These are phyloP conservation scores for Solanum hybrid DNA, from an alignment of 305 asterid genomes.

Conservation along the genomic window DNA sequence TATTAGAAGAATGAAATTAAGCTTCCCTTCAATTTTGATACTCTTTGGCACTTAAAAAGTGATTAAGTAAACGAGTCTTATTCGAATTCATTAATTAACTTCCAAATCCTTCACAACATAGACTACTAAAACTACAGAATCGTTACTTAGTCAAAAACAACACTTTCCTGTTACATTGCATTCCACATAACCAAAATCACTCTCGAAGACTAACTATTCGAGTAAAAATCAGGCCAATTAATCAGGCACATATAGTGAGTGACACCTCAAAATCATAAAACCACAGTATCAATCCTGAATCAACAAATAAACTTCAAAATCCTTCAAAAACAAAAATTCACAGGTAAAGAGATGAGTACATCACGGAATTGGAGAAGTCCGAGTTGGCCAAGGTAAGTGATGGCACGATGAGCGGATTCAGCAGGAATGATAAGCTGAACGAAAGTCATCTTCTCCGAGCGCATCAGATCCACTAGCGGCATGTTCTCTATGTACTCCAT, in stretches of 20 bases:
- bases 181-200: neutral
- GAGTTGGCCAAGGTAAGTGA: conserved; percentile 84
- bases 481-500: conserved; percentile 63
- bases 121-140: neutral
- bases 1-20: neutral
- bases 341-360: conserved; percentile 44
- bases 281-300: neutral
- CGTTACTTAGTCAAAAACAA: neutral
- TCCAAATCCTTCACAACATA: neutral
- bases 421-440: conserved; percentile 88
- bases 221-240: neutral
- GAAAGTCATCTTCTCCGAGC: conserved; percentile 92
- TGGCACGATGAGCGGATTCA: conserved; percentile 92
- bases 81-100: neutral
- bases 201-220: neutral
- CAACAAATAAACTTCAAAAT: neutral
- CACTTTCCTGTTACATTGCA: neutral
- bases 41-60: neutral
- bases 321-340: neutral
- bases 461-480: conserved; percentile 98
- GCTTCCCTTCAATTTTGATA: neutral
- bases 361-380: conserved; percentile 91
- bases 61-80: neutral
- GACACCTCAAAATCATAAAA: neutral
- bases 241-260: neutral